Evolutionary conservation across 1,284 basidiomycete genomes (phyloP), one percentile per base, ranked within the genome.

Genomic region (Trichosporon faecale): DNA sequence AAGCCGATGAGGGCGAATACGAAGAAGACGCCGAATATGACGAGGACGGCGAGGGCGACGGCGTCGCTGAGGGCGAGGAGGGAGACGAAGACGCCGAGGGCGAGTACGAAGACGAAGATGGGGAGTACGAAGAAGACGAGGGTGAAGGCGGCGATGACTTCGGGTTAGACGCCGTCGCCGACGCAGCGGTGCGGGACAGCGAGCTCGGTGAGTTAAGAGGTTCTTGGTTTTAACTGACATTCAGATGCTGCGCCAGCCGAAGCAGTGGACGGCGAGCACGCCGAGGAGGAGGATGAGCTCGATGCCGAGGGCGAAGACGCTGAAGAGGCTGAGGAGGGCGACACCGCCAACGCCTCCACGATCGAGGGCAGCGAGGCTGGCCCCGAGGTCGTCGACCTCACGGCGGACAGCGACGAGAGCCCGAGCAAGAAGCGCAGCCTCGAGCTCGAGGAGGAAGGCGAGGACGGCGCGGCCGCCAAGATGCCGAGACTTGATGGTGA

Each of bases 341-440:
- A 57, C 9, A 16, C 29, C 9, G 57, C 27, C 23, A 27, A 61
- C 5, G 57, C 27, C 16, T 29, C 57, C 16, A 61, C 57, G 16
- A 61, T 61, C 18, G 57, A n/a, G 14, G 57, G 57, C 29, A 61
- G 57, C 57, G 57, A 61, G 27, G 27, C 57, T 29, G 25, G 25
- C 9, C 49, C 49, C 16, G 27, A 61, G 27, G 57, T 61, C 57
- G 57, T 52, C 11, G 49, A 52, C 49, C 49, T 52, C 23, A 52
- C 49, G 6, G 49, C 14, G 16, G 57, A 61, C 18, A 23, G 57
- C 27, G 57, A 61, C 29, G 27, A 31, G 27, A 61, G 57, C 29
- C 57, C 57, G 18, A 61, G 29, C 57, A 61, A 61, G 57, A 61
- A 61, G 57, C 57, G 57, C 57, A 31, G 27, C 18, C 29, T 61